Conservation (phyloP, 257 asterid genomes). For the Apocynum venetum region DNA sequence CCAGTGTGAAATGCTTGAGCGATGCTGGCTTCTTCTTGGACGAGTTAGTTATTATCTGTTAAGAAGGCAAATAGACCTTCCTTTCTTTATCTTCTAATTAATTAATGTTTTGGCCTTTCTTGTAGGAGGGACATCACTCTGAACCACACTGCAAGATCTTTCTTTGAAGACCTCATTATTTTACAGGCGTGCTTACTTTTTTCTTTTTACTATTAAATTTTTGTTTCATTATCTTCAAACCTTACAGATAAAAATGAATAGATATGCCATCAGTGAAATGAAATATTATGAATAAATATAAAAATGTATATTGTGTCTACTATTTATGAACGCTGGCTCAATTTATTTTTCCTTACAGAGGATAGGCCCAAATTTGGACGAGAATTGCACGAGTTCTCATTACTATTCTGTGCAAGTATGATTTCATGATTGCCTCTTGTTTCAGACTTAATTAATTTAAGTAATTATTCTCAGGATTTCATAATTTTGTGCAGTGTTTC, state of each 20-base stretch:
- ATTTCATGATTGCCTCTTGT: constrained; percentile 10
- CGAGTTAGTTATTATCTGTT: constrained; percentile 48
- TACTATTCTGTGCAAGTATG: constrained; percentile 55
- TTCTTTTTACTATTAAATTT: not conserved
- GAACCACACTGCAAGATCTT: constrained; percentile 71
- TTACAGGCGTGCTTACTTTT: constrained; percentile 50
- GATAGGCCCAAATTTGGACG: constrained; percentile 51
- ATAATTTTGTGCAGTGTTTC: constrained; percentile 63
- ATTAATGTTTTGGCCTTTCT: constrained; percentile 8
- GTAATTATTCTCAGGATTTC: constrained; percentile 10
- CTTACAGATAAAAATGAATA: not conserved
- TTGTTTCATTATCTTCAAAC: not conserved
- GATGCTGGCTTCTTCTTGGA: constrained; percentile 93
- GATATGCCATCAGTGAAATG: not conserved
- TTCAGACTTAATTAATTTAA: constrained; percentile 11
- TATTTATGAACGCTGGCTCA: not conserved
- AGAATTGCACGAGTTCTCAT: constrained; percentile 57
- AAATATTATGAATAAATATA: not conserved
- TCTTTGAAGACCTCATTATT: constrained; percentile 48
- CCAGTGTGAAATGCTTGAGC: constrained; percentile 91
- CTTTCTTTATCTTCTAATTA: not conserved
- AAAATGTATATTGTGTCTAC: not conserved
- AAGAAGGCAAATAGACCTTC: not conserved
- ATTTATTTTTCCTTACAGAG: constrained; percentile 47
- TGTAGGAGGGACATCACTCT: constrained; percentile 74